Conservation (phyloP, 2,329 filamentous ascomycete species). For the Sclerotinia borealis region DNA sequence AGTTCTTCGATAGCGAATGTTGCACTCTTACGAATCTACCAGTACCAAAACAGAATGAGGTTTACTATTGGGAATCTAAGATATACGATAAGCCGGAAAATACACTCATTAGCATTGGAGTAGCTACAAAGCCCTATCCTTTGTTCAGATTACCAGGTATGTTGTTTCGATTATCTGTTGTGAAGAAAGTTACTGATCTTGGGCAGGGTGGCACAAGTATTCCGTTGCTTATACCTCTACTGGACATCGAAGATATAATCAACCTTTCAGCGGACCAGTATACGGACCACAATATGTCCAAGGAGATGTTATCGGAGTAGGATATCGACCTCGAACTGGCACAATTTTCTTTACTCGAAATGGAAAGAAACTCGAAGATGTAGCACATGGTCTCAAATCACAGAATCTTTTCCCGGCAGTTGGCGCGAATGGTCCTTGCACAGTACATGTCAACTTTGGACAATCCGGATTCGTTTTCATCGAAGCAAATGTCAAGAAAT, state of each 20-base stretch:
- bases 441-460: slow-evolving; percentile 94
- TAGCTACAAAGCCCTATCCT: slow-evolving; percentile 95
- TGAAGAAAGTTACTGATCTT: background rate
- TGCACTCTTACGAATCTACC: slow-evolving; percentile 78
- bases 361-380: slow-evolving; percentile 93
- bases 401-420: slow-evolving; percentile 98
- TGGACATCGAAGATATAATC: slow-evolving; percentile 82
- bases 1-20: slow-evolving; percentile 97
- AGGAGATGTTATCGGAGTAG: slow-evolving; percentile 92
- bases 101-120: slow-evolving; percentile 81
- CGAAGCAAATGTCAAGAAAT: slow-evolving; percentile 99
- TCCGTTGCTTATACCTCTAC: slow-evolving; percentile 88
- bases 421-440: slow-evolving; percentile 90
- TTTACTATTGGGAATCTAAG: slow-evolving; percentile 99
- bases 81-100: slow-evolving; percentile 94
- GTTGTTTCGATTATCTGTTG: slow-evolving; percentile 26
- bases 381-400: slow-evolving; percentile 83
- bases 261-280: slow-evolving; percentile 73
- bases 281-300: slow-evolving; percentile 85
- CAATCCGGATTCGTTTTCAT: slow-evolving; percentile 99
- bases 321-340: slow-evolving; percentile 88
- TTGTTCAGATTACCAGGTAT: slow-evolving; percentile 87
- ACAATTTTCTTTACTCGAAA: slow-evolving; percentile 98
- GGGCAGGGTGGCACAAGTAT: slow-evolving; percentile 77
- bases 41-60: slow-evolving; percentile 97